These are phyloP conservation scores for Penicillium glabrum DNA, from an alignment of 2,329 filamentous ascomycete genomes.

Conservation along the genomic window DNA sequence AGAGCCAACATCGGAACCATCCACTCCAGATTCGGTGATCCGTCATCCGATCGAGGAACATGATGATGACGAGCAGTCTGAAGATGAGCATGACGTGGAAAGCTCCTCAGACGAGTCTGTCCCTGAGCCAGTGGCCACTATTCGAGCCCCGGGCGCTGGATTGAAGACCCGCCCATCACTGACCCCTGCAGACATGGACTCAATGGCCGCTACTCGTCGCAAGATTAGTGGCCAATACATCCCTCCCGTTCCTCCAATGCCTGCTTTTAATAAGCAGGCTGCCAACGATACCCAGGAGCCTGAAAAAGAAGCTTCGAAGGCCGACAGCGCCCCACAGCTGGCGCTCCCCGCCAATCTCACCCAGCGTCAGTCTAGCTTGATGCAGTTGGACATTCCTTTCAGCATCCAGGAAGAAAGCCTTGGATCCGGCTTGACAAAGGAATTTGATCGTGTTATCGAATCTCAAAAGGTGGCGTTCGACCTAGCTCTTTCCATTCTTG, in stretches of 20 bases:
- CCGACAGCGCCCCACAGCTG: slow-evolving; percentile 15
- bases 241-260: slow-evolving; percentile 29
- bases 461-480: slow-evolving; percentile 84
- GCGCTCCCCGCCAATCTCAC: slow-evolving; percentile 29
- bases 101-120: slow-evolving; percentile 57
- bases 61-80: slow-evolving; percentile 21
- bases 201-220: slow-evolving; percentile 83
- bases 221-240: slow-evolving; percentile 75
- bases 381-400: slow-evolving; percentile 79
- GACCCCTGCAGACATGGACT: slow-evolving; percentile 77
- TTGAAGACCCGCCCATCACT: slow-evolving; percentile 87
- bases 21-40: slow-evolving; percentile 87
- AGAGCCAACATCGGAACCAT: slow-evolving; percentile 59
- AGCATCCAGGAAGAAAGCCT: slow-evolving; percentile 66
- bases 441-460: slow-evolving; percentile 94
- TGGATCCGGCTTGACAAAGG: slow-evolving; percentile 81
- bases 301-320: slow-evolving; percentile 1
- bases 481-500: slow-evolving; percentile 42
- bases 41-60: slow-evolving; percentile 65
- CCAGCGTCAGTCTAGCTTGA: slow-evolving; percentile 69
- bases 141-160: slow-evolving; percentile 82
- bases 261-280: slow-evolving; percentile 20
- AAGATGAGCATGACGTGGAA: slow-evolving; percentile 25
- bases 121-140: slow-evolving; percentile 80
- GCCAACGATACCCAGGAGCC: slow-evolving; percentile 21